Evolutionary conservation across 179 eudicot species (phyloP).

Genomic region (Silene noctiflora): DNA sequence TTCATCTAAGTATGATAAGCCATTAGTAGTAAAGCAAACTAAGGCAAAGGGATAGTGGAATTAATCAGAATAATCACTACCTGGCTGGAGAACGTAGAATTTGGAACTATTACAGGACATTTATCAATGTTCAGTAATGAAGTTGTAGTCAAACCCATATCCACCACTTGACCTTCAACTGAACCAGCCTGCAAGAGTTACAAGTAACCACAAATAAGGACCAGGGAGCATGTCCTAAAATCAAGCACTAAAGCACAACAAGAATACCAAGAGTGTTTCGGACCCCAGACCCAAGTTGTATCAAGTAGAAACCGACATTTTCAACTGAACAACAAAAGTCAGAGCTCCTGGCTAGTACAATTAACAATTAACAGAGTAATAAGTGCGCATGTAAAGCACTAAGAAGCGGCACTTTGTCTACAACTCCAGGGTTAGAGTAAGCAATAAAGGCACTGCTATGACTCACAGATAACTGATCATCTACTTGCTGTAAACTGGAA

Average conservation of each 20-base stretch:
- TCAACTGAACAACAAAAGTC: slow-evolving; percentile 17
- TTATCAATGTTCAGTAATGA: slow-evolving; percentile 73
- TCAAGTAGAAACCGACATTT: background rate
- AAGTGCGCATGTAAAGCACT: background rate
- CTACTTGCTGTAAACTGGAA: background rate
- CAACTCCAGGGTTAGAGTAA: background rate
- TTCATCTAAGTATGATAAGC: background rate
- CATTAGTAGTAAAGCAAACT: background rate
- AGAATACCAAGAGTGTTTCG: background rate
- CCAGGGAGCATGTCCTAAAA: background rate
- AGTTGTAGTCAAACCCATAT: slow-evolving; percentile 90
- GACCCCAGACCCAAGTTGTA: background rate
- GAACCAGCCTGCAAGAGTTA: slow-evolving; percentile 79
- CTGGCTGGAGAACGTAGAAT: slow-evolving; percentile 93
- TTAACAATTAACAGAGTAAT: background rate
- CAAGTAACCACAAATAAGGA: slow-evolving; percentile 3
- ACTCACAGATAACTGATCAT: slow-evolving; percentile 3
- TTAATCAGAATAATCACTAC: slow-evolving; percentile 31
- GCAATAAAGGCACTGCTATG: background rate
- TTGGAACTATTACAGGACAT: slow-evolving; percentile 84
- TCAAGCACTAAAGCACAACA: background rate
- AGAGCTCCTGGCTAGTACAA: background rate
- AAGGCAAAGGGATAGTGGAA: slow-evolving; percentile 4
- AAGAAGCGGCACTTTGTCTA: background rate
- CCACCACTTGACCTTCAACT: slow-evolving; percentile 94